Base-by-base conservation (phyloP, 2,329 filamentous ascomycete species). In the Colletotrichum coccodes region DNA sequence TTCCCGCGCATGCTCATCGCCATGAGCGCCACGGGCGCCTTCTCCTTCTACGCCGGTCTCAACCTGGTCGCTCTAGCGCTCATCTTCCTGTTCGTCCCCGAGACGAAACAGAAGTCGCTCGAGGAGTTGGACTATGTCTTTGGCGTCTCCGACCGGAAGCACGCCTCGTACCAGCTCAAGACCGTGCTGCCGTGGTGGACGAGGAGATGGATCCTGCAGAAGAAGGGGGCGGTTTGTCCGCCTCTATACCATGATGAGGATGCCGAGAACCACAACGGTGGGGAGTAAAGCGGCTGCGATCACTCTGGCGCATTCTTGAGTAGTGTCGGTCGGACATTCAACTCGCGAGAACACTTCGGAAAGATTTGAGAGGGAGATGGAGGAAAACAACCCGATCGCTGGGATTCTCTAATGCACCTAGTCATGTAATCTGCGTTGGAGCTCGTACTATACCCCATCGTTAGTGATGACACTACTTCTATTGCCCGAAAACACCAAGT, bases 131-230 rank as follows among this genome's bases (percentile, higher is more conserved):
- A 92, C 72, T 86, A 87, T 66, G 84, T 89, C 59, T 89, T 88
- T 74, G 87, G 86, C 5, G 88, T 91, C 4, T 88, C 88, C 2
- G 90, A 87, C 7, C 78, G 84, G 26, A 84, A 81, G 58, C 89
- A 89, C 73, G 84, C 86, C 75, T 80, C 78, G 64, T 91, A 91
- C 71, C 88, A 91, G 74, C 71, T 86, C 12, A 84, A 79, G 70
- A 84, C 86, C 71, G 84, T 83, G 1, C 75, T 90, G 28, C 90
- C 90, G 0, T 92, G 85, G 80, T 91, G 87, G 85, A 76, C 89
- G 73, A 88, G 85, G 74, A 82, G 86, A 21, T 90, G 86, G 75
- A 76, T 92, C 28, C 75, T 91, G 47, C 81, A 84, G 46, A 81
- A 82, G 69, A 85, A 85, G 72, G 36, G 21, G 0, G 66, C n/a